Conservation (phyloP, 345 rosid species). For the Aethionema arabicum region DNA sequence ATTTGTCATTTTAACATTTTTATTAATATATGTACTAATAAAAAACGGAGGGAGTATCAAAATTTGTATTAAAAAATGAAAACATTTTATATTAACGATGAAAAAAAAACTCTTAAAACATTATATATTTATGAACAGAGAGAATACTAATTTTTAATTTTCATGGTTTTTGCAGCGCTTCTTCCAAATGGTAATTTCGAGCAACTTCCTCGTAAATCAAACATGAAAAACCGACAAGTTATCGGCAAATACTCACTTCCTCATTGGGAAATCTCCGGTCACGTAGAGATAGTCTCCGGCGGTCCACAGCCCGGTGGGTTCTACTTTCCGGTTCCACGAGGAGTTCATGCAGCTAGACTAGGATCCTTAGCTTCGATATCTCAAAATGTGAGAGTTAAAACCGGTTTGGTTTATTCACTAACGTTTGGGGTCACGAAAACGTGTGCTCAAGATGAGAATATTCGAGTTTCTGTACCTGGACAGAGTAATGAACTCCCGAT, state of each 20-base stretch:
- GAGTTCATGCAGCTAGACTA: constrained; percentile 70
- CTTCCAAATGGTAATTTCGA: constrained; percentile 77
- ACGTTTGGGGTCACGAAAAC: constrained; percentile 79
- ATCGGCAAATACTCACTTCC: constrained; percentile 82
- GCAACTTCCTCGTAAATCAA: constrained; percentile 50
- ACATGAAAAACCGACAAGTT: constrained; percentile 65
- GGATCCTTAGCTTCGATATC: constrained; percentile 83
- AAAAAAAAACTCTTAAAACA: too few relatives aligned
- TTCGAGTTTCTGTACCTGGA: constrained; percentile 51
- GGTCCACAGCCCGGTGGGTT: constrained; percentile 92
- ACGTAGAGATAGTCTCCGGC: constrained; percentile 68
- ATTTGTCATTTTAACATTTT: too few relatives aligned
- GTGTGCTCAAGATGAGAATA: constrained; percentile 80
- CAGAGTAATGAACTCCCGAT: constrained; percentile 57
- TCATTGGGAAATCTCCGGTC: constrained; percentile 66
- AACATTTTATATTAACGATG: too few relatives aligned
- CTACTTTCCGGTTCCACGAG: constrained; percentile 64
- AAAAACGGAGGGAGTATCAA: too few relatives aligned
- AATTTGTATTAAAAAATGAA: too few relatives aligned
- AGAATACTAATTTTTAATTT: neutral
- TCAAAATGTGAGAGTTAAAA: constrained; percentile 48
- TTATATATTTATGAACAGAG: neutral
- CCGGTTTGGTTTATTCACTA: constrained; percentile 52
- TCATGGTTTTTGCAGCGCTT: constrained; percentile 39
- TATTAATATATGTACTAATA: too few relatives aligned